Evolutionary conservation across 257 asterid species (phyloP), one percentile per base, ranked within the genome.

Genomic region (Schizonepeta tenuifolia): DNA sequence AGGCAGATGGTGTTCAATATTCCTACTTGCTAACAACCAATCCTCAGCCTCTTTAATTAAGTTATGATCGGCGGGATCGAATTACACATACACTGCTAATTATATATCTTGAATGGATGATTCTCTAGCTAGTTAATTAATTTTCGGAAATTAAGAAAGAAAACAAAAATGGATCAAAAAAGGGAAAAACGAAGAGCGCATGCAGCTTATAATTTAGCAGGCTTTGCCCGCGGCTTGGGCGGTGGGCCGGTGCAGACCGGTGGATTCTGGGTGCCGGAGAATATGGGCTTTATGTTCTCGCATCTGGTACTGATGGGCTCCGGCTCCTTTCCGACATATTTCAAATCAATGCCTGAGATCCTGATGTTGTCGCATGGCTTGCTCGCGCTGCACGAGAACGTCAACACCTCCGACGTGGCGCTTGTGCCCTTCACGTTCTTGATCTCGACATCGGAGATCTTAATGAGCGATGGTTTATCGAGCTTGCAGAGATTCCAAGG

Each of bases 291-390:
- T 18, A 84, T 73, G 51, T 87, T 86, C n/a, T 46, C 11, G 64
- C 94, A 87, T 20, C 41, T 64, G 24, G 87, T 74, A 41, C 67
- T 63, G 50, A 66, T 35, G 11, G n/a, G 83, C 86, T 1, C 31
- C 9, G 26, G n/a, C n/a, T 0, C 9, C 57, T 1, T 15, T 11
- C 91, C 91, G 0, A 0, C 54, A 65, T 81, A 86, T 11, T 6
- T n/a, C 15, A 90, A 35, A 74, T 87, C 82, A 26, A 89, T 33
- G 38, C 82, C 64, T 2, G 84, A 78, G 21, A 90, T 14, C 68
- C 67, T 75, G 11, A 86, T 80, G 10, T 49, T 46, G 24, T 84
- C 65, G 60, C 96, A 87, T 0, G 92, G 95, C 9, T 72, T 55
- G 1, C 44, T 6, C 0, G 69, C 46, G 80, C 94, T 90, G 79